Percentiles rank a stretch among this genome's conserved stretches.
These are phyloP conservation scores for Pseudisothecium myosuroides DNA, from an alignment of 225 moss, liverwort and hornwort genomes.

Conservation along the genomic window DNA sequence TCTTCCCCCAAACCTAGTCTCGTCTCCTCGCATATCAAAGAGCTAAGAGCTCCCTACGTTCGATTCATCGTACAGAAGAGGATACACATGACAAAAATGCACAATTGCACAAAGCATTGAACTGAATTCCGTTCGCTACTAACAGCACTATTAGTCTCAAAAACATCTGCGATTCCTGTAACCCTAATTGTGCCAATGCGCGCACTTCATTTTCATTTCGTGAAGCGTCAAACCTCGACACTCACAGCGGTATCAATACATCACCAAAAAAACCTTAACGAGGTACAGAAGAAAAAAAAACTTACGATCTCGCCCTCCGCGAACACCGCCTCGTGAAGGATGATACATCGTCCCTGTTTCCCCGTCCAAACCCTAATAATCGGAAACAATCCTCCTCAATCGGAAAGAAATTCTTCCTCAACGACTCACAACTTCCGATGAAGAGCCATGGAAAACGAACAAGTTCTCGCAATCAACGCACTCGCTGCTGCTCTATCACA, in stretches of 20 bases:
- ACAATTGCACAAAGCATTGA: neutral
- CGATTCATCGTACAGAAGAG: neutral
- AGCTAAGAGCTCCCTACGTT: neutral
- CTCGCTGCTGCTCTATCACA: neutral
- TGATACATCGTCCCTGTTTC: constrained; percentile 59
- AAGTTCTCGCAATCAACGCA: neutral
- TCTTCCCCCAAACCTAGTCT: neutral
- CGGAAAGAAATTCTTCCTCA: neutral
- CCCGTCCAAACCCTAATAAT: neutral
- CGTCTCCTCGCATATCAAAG: neutral
- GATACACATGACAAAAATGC: neutral
- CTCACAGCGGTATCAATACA: neutral
- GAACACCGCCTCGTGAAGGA: constrained; percentile 90
- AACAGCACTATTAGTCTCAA: neutral
- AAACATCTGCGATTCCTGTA: neutral
- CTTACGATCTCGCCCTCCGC: constrained; percentile 91
- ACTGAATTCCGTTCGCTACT: neutral
- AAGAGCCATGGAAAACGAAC: neutral
- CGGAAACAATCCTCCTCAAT: neutral
- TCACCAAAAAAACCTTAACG: neutral
- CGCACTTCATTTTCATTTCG: neutral
- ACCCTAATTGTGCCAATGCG: neutral
- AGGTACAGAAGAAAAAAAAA: neutral
- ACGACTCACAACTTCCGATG: neutral
- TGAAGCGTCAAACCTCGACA: neutral